Evolutionary conservation across 148 eudicot species (phyloP).

Genomic region (Vaccinium macrocarpon): DNA sequence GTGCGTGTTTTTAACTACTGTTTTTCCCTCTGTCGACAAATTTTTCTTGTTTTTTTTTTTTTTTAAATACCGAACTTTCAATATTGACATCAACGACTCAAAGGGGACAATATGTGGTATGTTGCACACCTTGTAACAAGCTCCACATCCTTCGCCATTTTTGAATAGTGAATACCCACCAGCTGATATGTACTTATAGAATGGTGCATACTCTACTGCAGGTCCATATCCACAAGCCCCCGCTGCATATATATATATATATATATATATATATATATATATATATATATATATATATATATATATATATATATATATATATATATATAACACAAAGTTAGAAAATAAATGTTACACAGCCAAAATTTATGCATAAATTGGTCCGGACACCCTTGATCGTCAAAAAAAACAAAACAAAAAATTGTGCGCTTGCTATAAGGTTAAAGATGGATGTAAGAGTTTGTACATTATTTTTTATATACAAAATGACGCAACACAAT

Average conservation of each 20-base stretch:
- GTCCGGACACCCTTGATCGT: too few relatives aligned
- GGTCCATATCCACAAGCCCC: conserved; percentile 75
- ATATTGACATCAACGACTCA: background rate
- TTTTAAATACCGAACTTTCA: too few relatives aligned
- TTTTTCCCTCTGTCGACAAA: too few relatives aligned
- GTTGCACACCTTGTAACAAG: conserved; percentile 69
- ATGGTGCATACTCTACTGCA: conserved; percentile 53
- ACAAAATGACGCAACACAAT: background rate
- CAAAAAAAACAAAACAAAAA: too few relatives aligned
- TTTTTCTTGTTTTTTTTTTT: too few relatives aligned
- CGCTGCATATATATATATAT: conserved; percentile 29
- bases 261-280: too few relatives aligned
- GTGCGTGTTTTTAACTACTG: too few relatives aligned
- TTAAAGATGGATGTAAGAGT: background rate
- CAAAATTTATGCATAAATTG: background rate
- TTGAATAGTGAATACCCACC: conserved; percentile 60
- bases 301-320: background rate
- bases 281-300: too few relatives aligned
- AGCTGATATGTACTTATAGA: conserved; percentile 52
- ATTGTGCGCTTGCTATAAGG: background rate
- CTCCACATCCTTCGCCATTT: conserved; percentile 64
- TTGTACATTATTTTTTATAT: too few relatives aligned
- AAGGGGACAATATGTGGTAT: background rate
- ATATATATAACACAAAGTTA: background rate
- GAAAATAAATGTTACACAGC: background rate